Conservation (phyloP, 2,329 filamentous ascomycete genomes). For the Colletotrichum orbiculare region DNA sequence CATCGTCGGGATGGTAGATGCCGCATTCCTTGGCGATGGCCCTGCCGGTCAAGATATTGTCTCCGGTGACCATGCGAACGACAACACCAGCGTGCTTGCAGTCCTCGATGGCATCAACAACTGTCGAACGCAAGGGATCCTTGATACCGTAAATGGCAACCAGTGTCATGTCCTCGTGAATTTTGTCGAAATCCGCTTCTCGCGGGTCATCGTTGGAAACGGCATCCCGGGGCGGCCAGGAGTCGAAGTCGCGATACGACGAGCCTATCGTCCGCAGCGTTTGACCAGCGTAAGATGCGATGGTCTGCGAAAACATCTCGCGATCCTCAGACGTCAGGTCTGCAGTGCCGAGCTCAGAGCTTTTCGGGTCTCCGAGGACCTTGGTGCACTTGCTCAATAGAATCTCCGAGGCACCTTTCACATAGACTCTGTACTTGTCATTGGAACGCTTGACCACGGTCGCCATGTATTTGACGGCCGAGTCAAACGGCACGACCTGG, state of each 20-base stretch:
- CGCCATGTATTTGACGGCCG: constrained; percentile 73
- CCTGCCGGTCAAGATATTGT: constrained; percentile 57
- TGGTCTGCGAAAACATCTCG: constrained; percentile 43
- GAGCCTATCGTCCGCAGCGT: constrained; percentile 55
- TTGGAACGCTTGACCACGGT: constrained; percentile 67
- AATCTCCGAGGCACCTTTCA: constrained; percentile 65
- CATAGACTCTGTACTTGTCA: constrained; percentile 66
- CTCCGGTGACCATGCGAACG: constrained; percentile 71
- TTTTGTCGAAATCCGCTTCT: constrained; percentile 65
- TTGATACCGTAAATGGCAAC: constrained; percentile 70
- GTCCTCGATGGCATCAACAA: constrained; percentile 69
- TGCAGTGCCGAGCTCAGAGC: neutral
- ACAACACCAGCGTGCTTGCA: constrained; percentile 74
- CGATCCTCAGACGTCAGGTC: constrained; percentile 31
- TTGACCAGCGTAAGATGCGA: constrained; percentile 50
- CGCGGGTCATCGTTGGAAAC: constrained; percentile 63
- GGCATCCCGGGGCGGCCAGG: constrained; percentile 68
- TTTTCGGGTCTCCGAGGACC: constrained; percentile 40
- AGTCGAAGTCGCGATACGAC: constrained; percentile 59
- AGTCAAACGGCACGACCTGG: constrained; percentile 53
- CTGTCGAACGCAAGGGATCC: constrained; percentile 73
- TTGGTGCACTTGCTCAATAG: constrained; percentile 55
- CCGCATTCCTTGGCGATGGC: constrained; percentile 57
- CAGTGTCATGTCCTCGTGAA: constrained; percentile 49
- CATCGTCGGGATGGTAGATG: constrained; percentile 49